Conservation (phyloP, 768 basidiomycete genomes). For the Gymnopilus junonius region DNA sequence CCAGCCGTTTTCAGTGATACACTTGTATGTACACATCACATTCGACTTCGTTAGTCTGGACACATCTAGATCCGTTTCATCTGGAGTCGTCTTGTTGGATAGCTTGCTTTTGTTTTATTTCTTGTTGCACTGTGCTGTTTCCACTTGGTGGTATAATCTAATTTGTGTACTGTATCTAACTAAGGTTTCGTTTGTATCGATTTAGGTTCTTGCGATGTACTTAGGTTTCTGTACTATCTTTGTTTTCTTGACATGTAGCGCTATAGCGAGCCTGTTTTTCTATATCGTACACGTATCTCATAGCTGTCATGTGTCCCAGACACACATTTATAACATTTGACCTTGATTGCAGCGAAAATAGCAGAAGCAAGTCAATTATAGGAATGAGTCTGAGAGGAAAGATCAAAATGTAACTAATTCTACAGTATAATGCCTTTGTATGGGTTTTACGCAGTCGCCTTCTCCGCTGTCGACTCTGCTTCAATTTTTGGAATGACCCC, state of each 20-base stretch:
- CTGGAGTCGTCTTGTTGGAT: background rate
- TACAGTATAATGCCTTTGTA: background rate
- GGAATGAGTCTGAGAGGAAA: background rate
- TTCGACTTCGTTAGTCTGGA: background rate
- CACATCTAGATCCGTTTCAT: background rate
- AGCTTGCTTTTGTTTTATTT: background rate
- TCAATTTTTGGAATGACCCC: constrained; percentile 64
- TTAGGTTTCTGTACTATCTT: background rate
- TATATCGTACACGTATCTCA: background rate
- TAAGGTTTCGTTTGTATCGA: background rate
- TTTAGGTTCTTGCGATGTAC: background rate
- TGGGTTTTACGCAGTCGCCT: constrained; percentile 3
- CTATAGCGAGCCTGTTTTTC: background rate
- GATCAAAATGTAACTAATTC: background rate
- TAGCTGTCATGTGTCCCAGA: background rate
- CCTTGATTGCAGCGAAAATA: background rate
- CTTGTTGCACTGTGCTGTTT: background rate
- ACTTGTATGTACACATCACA: too few species aligned
- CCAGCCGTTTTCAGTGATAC: too few species aligned
- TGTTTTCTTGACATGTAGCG: constrained; percentile 5
- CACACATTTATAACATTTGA: background rate
- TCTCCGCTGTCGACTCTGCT: background rate
- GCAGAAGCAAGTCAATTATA: background rate
- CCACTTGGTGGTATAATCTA: background rate
- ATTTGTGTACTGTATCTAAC: background rate